Evolutionary conservation across 345 rosid genomes (phyloP), one percentile per base, ranked within the genome.

Genomic region (Microcos paniculata): DNA sequence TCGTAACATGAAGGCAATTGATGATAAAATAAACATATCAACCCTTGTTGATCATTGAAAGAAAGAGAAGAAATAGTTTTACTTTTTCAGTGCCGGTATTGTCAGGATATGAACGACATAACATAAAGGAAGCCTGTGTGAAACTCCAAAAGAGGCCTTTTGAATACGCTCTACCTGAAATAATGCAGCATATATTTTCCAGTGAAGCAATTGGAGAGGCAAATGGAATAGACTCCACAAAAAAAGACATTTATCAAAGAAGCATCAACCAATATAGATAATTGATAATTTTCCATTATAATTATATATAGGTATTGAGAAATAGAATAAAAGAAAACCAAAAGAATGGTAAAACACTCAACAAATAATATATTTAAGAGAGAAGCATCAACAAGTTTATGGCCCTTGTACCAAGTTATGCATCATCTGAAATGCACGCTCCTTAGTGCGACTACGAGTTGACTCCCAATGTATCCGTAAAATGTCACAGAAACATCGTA

Each of bases 401-500:
- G 49, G n/a, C 35, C 70, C 30, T 70, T 71, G 16, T 87, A 94
- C 97, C 98, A 90, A 79, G 80, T 88, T 89, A 62, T 88, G 85
- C 97, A 94, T 90, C 97, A 87, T 94, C 83, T 80, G 87, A 78
- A 90, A 72, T 67, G 97, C 94, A 19, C 97, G 96, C 64, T 81
- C 90, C 84, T 87, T 90, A 73, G 98, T 92, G 70, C 90, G 94
- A 82, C 84, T 78, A 72, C 98, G 93, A 77, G 93, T 85, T 23
- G 89, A 86, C 82, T 94, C 98, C 98, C 92, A 92, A 28, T 94
- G 92, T 72, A 90, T 77, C 73, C 98, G 97, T 77, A 92, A 78
- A 75, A 92, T 75, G 81, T 88, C 88, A 80, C 93, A 84, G 31
- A 85, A 88, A 82, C 81, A 80, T 16, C 71, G 88, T 58, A 94